Conservation (phyloP, 352 stramenopile species). For the Globisporangium carolinianum region DNA sequence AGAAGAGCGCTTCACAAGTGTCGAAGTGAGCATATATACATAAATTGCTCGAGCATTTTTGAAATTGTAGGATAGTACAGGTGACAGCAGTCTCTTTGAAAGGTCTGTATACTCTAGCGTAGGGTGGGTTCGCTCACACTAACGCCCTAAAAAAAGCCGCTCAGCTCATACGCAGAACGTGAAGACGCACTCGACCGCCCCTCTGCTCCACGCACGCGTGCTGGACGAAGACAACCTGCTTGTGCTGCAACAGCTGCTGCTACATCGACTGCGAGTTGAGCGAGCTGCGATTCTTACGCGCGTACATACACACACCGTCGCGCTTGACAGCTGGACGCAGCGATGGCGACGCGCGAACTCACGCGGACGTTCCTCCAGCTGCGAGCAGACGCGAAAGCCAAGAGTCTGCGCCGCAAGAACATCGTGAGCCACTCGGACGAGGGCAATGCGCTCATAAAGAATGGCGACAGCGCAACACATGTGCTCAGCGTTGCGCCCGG, state of each 20-base stretch:
- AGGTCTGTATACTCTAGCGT: no score
- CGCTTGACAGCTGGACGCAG: not conserved
- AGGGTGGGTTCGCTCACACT: no score
- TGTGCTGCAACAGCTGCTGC: not conserved
- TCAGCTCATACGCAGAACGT: no score
- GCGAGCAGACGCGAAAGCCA: conserved; percentile 72
- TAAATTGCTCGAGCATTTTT: no score
- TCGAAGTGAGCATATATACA: no score
- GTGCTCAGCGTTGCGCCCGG: conserved; percentile 36
- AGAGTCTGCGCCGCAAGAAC: conserved; percentile 79
- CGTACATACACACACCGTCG: not conserved
- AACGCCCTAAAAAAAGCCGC: no score
- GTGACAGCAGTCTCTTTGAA: no score
- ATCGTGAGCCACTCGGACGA: conserved; percentile 69
- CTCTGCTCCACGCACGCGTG: no score
- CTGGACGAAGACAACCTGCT: not conserved
- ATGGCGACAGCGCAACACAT: conserved; percentile 25
- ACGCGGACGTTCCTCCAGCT: conserved; percentile 66
- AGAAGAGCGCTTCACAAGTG: no score
- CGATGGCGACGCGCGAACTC: conserved; percentile 77
- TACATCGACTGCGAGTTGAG: not conserved
- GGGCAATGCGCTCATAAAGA: conserved; percentile 61
- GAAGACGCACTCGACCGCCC: no score
- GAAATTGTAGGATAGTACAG: no score
- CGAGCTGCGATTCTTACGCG: not conserved